Conservation (phyloP, 805 yeast species). For the Candida dajiaensis region DNA sequence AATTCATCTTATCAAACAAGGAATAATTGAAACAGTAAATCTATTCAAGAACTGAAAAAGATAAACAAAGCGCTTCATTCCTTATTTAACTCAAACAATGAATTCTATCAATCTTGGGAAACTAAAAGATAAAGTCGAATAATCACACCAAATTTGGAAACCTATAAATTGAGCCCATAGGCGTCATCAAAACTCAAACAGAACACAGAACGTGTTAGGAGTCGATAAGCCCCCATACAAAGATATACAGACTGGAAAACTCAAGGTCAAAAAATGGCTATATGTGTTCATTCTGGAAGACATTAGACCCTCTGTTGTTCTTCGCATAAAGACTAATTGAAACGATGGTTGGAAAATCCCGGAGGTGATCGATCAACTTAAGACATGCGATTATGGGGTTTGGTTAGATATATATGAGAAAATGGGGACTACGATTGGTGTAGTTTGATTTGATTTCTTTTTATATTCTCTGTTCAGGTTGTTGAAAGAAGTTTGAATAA, state of each 20-base stretch:
- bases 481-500: no score
- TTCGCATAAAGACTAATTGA: conserved; percentile 29
- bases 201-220: background rate
- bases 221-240: background rate
- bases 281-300: conserved; percentile 3
- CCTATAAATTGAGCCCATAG: background rate
- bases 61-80: no score
- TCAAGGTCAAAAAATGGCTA: conserved; percentile 1
- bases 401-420: background rate
- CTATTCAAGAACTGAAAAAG: background rate
- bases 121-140: background rate
- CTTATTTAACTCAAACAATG: background rate
- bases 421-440: background rate
- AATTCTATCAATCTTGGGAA: background rate
- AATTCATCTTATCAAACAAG: background rate
- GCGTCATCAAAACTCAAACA: background rate
- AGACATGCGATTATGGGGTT: conserved; percentile 11
- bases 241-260: background rate
- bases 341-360: conserved; percentile 19
- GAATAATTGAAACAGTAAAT: background rate
- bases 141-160: background rate
- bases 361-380: conserved; percentile 17
- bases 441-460: background rate
- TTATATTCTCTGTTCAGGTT: no score
- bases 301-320: conserved; percentile 6